Evolutionary conservation across 2,329 filamentous ascomycete species (phyloP), one percentile per base, ranked within the genome.

Genomic region (Clonostachys rosea): DNA sequence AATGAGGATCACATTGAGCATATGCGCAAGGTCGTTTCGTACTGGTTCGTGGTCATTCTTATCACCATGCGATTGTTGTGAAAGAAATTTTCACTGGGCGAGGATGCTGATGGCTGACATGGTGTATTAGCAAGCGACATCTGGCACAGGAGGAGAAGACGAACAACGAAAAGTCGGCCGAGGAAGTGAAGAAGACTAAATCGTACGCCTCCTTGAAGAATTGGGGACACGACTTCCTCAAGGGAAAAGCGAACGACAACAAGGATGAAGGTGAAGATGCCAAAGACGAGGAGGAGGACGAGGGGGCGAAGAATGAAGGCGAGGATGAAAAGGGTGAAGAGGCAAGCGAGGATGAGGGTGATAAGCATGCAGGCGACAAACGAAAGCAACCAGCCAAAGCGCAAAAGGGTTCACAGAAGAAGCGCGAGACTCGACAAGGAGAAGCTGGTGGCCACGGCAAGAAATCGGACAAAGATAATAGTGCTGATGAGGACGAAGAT

Each of bases 11-110:
- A 72, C 47, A 50, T 85, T 17, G 63, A 72, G 43, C 83, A 84
- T 52, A 84, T 84, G 79, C 70, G 81, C 43, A 76, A 74, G 52
- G 83, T 85, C 0, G 81, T 84, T 1, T 71, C 81, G 1, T 85
- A 85, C 52, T 83, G 78, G 67, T 70, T 52, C 40, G 64, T 51
- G 44, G 20, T 12, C 13, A n/a, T 34, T 9, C 16, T 10, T 8
- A 36, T 17, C 30, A 18, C 33, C 14, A 20, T 40, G 43, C 13
- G 40, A 39, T 39, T 11, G 10, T 4, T 18, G 36, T 39, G 20
- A 24, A 12, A 5, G 17, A 40, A 10, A 14, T 24, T n/a, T 12
- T 40, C 10, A 37, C n/a, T 8, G 16, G n/a, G n/a, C 16, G 37
- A 41, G 17, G 43, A 40, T 33, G 24, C 18, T n/a, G 18, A 12